Base-by-base conservation (phyloP, 371 early-diverging fungal genomes). In the Mortierella sp. region DNA sequence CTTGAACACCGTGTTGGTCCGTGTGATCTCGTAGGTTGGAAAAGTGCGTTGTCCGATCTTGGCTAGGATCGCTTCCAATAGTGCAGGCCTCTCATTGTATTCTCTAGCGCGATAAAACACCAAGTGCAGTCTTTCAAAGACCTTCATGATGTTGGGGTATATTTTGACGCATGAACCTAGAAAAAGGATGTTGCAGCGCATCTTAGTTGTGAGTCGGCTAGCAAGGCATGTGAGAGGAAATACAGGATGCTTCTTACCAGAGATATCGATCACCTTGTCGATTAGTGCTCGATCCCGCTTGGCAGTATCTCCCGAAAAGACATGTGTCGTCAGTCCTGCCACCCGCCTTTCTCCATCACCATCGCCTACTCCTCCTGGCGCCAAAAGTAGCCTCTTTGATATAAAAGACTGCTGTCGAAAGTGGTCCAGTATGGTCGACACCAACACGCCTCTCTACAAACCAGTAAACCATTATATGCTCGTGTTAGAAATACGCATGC, bases 21-120 rank as follows among this genome's bases (percentile, higher is more conserved):
- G 90, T 46, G 79, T 81, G 8, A 90, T 84, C 14, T 76, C 83
- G 64, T 93, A 94, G 0, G 75, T 44, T 14, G 95, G 94, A 55
- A 91, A 95, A 31, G 83, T 88, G 0, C 92, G 87, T 57, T 89
- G 90, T 46, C 92, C 93, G 40, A 92, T 89, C 11, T 86, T 88
- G 19, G 92, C 91, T 4, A 94, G 82, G 37, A 95, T 91, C 0
- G 94, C 91, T 0, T 87, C 80, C 3, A 88, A 72, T 80, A 94
- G 91, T 5, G 77, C 80, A 3, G 54, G 90, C 55, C 75, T 75
- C 28, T 88, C 89, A 0, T 80, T 73, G 8, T 83, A 79, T 48
- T 78, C 86, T 26, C 80, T 87, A n/a, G 83, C 59, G 4, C 93
- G 88, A 61, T 90, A 89, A 69, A 90, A 91, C 14, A 92, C 89